Base-by-base conservation (phyloP, 176 grass and related monocot genomes). In the Pontederia crassipes region DNA sequence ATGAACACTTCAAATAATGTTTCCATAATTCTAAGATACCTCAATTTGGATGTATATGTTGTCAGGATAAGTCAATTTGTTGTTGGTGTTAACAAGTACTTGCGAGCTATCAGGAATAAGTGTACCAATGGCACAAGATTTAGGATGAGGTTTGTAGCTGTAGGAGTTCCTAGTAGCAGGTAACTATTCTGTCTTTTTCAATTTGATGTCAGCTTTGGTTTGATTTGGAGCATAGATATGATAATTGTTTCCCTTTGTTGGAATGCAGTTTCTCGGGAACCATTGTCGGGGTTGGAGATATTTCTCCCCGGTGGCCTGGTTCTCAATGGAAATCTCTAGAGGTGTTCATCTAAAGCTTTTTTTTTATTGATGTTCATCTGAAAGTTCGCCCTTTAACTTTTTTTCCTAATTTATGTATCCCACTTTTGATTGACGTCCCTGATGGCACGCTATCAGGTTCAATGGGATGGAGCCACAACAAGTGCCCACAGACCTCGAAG, bases 71-170 rank as follows among this genome's bases (percentile, higher is more conserved):
- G 9, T 9, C 59, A 46, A 5, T 76, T 76, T 8, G 26, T 4
- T 3, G 0, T 57, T 46, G 12, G 27, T 45, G 45, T 57, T 20
- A 51, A 70, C 35, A 27, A 81, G 47, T 95, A 95, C 65, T 80
- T 83, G 82, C 85, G 89, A 64, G 79, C 85, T 11, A 46, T 79
- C 0, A 95, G 89, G 55, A 80, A 77, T 72, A 86, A 89, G 24
- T 86, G 81, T 58, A 83, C 85, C 2, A 83, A 83, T 4, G 89
- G 85, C 56, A 95, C 89, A 85, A 85, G 85, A 63, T 95, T 89
- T 67, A 86, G 83, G 52, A 95, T 95, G 89, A 82, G 85, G 49
- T 95, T 95, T 80, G 89, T 89, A 83, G 85, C 82, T 7, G 89
- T 89, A 71, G 89, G 89, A 64, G 77, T 85, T 2, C 89, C 85